A percentile compares a stretch with the other conserved stretches of the same genome.
phyloP scores from a whole-genome alignment of 148 eudicot species.

The Vaccinium vitisidaea region DNA sequence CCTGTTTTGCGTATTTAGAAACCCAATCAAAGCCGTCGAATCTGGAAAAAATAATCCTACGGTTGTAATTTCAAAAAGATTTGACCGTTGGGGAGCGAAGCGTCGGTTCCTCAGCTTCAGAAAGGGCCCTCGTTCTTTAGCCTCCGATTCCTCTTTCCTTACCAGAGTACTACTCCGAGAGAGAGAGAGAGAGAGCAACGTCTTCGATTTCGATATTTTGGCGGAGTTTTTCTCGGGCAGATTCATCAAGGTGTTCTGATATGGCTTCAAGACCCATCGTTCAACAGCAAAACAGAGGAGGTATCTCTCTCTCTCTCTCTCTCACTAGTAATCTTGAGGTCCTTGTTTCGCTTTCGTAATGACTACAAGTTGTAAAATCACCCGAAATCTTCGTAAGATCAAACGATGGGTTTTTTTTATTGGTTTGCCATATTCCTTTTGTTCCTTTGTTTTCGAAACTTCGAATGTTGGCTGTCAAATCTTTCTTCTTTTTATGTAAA shows the following conservation, averaged over 20 bases:
- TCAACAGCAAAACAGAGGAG: conserved; percentile 46
- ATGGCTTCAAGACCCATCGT: conserved; percentile 54
- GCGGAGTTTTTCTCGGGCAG: not conserved
- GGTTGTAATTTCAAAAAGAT: conserved; percentile 30
- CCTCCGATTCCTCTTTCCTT: not conserved
- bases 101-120: conserved; percentile 32
- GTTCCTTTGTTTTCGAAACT: not conserved
- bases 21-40: conserved; percentile 26
- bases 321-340: too few species aligned
- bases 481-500: too few species aligned
- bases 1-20: not conserved
- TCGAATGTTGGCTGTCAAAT: not conserved
- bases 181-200: not conserved
- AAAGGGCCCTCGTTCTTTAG: conserved; percentile 17
- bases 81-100: conserved; percentile 47
- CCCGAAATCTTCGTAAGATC: too few species aligned
- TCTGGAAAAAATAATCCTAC: conserved; percentile 27
- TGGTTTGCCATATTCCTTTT: not conserved
- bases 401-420: too few species aligned
- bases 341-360: too few species aligned
- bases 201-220: conserved; percentile 6
- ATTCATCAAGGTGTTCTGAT: conserved; percentile 13
- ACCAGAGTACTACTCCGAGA: not conserved
- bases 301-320: not conserved
- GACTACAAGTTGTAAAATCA: too few species aligned